Conservation (phyloP, 441 rosid genomes). For the Lepidium campestre region DNA sequence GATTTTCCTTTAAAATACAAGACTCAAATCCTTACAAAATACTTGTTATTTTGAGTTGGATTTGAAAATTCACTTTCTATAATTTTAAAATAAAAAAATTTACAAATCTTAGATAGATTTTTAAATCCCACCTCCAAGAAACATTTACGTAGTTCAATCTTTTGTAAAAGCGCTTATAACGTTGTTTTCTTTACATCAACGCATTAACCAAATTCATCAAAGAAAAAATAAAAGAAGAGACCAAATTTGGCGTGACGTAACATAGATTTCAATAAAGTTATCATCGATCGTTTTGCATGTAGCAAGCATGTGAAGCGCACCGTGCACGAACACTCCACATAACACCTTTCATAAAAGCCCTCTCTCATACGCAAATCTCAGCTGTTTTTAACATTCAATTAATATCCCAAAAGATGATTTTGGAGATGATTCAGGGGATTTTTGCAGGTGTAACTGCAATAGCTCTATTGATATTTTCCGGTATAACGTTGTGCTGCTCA, state of each 20-base stretch:
- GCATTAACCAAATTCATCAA: too few species aligned
- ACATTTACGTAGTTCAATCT: too few species aligned
- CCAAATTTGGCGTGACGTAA: slow-evolving; percentile 4
- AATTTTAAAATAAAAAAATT: too few species aligned
- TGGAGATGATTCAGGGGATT: slow-evolving; percentile 19
- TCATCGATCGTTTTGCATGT: not conserved
- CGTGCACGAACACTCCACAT: slow-evolving; percentile 7
- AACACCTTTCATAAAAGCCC: slow-evolving; percentile 2
- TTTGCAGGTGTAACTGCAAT: slow-evolving; percentile 52
- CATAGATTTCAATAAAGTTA: not conserved
- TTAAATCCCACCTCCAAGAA: too few species aligned
- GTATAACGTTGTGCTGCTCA: slow-evolving; percentile 53
- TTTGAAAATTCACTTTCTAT: too few species aligned
- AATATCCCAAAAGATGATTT: slow-evolving; percentile 8
- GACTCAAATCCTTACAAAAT: too few species aligned
- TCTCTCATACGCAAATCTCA: slow-evolving; percentile 2
- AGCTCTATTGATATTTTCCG: slow-evolving; percentile 51
- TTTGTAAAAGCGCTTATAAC: too few species aligned
- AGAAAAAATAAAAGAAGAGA: not conserved
- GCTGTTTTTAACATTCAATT: not conserved
- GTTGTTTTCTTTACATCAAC: too few species aligned
- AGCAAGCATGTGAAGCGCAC: not conserved
- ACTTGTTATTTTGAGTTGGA: too few species aligned
- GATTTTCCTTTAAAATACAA: too few species aligned
- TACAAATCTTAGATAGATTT: too few species aligned